These are phyloP conservation scores for Choricystis sp. DNA, from an alignment of 139 green algal species.

Conservation along the genomic window DNA sequence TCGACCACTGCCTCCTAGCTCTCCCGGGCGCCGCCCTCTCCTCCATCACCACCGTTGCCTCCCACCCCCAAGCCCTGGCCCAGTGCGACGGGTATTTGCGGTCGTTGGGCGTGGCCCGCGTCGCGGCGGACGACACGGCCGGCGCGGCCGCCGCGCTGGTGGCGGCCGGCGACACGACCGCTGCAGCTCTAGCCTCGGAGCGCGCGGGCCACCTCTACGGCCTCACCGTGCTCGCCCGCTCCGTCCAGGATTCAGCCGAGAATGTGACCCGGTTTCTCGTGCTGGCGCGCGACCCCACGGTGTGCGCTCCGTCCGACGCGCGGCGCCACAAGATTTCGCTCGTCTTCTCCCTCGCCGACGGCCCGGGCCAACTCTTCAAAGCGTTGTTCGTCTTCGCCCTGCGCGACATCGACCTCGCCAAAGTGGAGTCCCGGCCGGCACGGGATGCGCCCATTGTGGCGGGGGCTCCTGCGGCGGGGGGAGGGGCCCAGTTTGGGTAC, in stretches of 20 bases:
- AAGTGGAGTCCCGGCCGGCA: conserved; percentile 80
- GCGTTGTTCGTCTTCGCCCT: conserved; percentile 89
- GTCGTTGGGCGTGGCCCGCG: conserved; percentile 38
- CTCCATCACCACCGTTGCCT: conserved; percentile 70
- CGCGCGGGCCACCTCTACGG: conserved; percentile 56
- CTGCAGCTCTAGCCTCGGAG: conserved; percentile 45
- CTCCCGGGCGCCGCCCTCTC: conserved; percentile 56
- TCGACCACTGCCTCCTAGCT: conserved; percentile 92
- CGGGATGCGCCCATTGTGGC: neutral
- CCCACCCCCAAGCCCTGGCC: conserved; percentile 70
- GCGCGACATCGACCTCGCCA: conserved; percentile 89
- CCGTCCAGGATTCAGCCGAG: conserved; percentile 54
- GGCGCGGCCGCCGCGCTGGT: conserved; percentile 39
- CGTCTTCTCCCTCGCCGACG: conserved; percentile 64
- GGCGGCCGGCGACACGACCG: neutral
- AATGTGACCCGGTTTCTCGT: conserved; percentile 93
- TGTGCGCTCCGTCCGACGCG: conserved; percentile 19
- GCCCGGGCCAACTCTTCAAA: conserved; percentile 88
- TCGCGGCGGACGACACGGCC: conserved; percentile 86
- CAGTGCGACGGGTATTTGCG: conserved; percentile 58
- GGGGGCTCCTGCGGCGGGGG: neutral
- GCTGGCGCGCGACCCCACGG: conserved; percentile 73
- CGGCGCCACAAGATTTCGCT: conserved; percentile 72
- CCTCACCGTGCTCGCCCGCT: conserved; percentile 42
- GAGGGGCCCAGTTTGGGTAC: conserved; percentile 70